These are phyloP conservation scores for Mantamonas sphyraenae DNA, from an alignment of 78 protist species.

Conservation along the genomic window DNA sequence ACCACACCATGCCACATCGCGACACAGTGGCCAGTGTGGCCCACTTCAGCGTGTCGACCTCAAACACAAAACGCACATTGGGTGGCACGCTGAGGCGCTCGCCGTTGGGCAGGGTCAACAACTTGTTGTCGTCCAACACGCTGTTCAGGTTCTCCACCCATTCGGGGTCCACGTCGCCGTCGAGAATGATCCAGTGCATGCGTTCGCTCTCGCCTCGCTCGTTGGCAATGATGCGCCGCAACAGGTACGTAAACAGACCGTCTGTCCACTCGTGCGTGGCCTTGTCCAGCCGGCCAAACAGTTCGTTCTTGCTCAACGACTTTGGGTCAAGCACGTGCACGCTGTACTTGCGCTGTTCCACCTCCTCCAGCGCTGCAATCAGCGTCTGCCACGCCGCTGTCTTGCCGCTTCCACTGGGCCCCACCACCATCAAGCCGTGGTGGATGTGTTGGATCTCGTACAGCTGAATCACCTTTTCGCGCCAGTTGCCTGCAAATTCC, in stretches of 20 bases:
- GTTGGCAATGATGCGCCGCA: conserved; percentile 74
- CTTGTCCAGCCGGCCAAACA: conserved; percentile 88
- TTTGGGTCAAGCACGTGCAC: conserved; percentile 91
- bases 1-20: conserved; percentile 99
- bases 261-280: conserved; percentile 99
- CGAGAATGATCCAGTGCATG: conserved; percentile 94
- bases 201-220: conserved; percentile 55
- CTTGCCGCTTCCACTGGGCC: conserved; percentile 91
- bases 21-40: conserved; percentile 98
- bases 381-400: conserved; percentile 76
- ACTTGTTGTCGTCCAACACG: conserved; percentile 94
- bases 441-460: conserved; percentile 73
- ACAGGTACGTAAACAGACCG: conserved; percentile 87
- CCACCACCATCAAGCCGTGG: conserved; percentile 96
- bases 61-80: conserved; percentile 90
- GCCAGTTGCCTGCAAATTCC: conserved; percentile 47
- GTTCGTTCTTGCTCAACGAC: conserved; percentile 85
- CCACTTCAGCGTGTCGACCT: conserved; percentile 78
- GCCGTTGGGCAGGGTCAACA: conserved; percentile 97
- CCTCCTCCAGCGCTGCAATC: conserved; percentile 58
- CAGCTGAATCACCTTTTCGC: conserved; percentile 83
- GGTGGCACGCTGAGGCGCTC: conserved; percentile 91
- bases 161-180: conserved; percentile 99
- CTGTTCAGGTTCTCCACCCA: conserved; percentile 98
- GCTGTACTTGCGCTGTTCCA: conserved; percentile 36